Percentiles rank a stretch among this genome's conserved stretches.
phyloP scores from a whole-genome alignment of 2,329 filamentous ascomycete species.

The Cryoendolithus antarcticus region DNA sequence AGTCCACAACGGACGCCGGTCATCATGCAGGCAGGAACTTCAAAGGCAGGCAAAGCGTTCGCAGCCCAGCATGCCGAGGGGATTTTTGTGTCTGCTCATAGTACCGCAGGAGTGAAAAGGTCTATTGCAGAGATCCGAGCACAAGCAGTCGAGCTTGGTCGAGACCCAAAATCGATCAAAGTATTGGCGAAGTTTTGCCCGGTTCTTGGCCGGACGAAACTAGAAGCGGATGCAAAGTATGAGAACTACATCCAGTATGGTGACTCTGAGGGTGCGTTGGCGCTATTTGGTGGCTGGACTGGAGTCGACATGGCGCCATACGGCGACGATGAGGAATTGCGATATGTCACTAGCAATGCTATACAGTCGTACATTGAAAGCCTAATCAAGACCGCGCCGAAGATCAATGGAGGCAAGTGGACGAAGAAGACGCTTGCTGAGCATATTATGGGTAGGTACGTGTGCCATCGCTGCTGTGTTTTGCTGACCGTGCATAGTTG shows the following conservation, averaged over 20 bases:
- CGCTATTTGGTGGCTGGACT: conserved; percentile 61
- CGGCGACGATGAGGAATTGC: conserved; percentile 50
- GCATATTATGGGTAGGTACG: conserved; percentile 38
- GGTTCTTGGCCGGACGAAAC: conserved; percentile 50
- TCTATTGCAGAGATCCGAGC: conserved; percentile 52
- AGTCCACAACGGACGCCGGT: conserved; percentile 57
- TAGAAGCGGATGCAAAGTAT: conserved; percentile 51
- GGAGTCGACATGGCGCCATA: conserved; percentile 51
- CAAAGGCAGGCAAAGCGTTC: conserved; percentile 47
- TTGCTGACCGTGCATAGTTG: conserved; percentile 29
- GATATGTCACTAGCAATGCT: conserved; percentile 49
- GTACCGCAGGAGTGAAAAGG: conserved; percentile 47
- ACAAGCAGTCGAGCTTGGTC: conserved; percentile 35
- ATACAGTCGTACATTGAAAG: conserved; percentile 44
- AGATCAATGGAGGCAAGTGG: conserved; percentile 48
- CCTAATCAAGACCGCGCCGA: conserved; percentile 45
- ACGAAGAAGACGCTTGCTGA: conserved; percentile 59
- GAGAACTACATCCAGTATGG: conserved; percentile 48
- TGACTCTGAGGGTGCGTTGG: conserved; percentile 50
- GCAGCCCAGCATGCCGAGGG: conserved; percentile 59
- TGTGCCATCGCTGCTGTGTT: not conserved
- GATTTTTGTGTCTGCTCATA: conserved; percentile 57
- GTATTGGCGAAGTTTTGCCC: conserved; percentile 54
- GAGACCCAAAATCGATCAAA: conserved; percentile 50
- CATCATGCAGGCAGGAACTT: conserved; percentile 56